Conservation (phyloP, 441 rosid species). For the Gossypium schwendimanii region DNA sequence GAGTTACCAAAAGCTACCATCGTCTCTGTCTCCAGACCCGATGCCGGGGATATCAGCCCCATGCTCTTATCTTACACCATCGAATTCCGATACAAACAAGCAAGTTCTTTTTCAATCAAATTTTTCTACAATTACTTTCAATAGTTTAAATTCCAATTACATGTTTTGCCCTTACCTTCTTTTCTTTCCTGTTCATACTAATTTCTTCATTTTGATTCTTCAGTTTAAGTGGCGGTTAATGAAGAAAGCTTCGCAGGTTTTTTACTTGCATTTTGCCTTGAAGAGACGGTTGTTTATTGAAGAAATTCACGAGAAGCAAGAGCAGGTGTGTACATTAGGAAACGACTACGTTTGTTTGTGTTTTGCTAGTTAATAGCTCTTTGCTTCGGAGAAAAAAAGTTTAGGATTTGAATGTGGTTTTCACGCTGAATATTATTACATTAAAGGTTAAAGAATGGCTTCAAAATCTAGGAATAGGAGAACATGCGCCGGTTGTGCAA, state of each 20-base stretch:
- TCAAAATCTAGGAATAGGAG: conserved; percentile 99
- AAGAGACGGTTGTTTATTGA: conserved; percentile 86
- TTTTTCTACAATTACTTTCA: not conserved
- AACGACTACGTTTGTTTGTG: not conserved
- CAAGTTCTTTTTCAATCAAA: conserved; percentile 2
- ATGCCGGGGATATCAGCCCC: conserved; percentile 84
- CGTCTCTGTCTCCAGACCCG: conserved; percentile 83
- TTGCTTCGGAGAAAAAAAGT: conserved; percentile 27
- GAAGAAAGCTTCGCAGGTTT: conserved; percentile 90
- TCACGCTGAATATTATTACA: conserved; percentile 38
- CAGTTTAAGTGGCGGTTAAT: conserved; percentile 89
- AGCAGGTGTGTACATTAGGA: conserved; percentile 57
- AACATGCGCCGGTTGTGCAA: conserved; percentile 59
- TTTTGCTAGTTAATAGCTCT: not conserved
- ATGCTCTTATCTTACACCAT: conserved; percentile 77
- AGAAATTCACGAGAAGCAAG: conserved; percentile 98
- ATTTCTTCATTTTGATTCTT: conserved; percentile 11
- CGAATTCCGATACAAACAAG: conserved; percentile 91
- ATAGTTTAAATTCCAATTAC: not conserved
- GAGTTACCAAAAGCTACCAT: conserved; percentile 80
- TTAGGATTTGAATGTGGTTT: conserved; percentile 42
- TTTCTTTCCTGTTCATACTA: not conserved
- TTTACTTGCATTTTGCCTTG: conserved; percentile 85
- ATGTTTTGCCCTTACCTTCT: not conserved
- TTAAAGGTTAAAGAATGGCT: conserved; percentile 99